A percentile compares a stretch with the other conserved stretches of the same genome.
These are phyloP conservation scores for Glomus cerebriforme DNA, from an alignment of 192 early-diverging fungal species.

Conservation along the genomic window DNA sequence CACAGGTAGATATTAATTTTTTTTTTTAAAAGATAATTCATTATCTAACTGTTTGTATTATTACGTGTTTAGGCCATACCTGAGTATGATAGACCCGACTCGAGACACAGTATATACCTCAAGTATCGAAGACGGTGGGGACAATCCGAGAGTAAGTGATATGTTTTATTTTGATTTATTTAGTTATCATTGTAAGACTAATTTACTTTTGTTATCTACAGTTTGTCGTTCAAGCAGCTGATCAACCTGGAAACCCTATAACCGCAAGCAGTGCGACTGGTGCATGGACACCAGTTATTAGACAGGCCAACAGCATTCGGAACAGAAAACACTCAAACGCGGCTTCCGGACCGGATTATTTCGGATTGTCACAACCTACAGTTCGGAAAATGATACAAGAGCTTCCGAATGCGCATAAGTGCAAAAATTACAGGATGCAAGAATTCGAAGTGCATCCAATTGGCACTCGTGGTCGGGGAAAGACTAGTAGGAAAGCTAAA, in stretches of 20 bases:
- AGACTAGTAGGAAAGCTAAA: background rate
- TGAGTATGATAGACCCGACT: conserved; percentile 65
- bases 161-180: background rate
- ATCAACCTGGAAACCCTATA: conserved; percentile 59
- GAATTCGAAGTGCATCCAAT: conserved; percentile 33
- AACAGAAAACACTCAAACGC: conserved; percentile 66
- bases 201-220: background rate
- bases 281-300: conserved; percentile 73
- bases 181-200: background rate
- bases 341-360: conserved; percentile 81
- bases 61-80: conserved; percentile 50
- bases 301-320: conserved; percentile 69
- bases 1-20: conserved; percentile 39
- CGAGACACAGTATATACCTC: conserved; percentile 65
- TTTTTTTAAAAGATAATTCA: background rate
- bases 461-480: background rate
- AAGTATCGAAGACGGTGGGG: conserved; percentile 66
- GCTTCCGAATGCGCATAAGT: conserved; percentile 65
- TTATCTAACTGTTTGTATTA: background rate
- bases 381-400: conserved; percentile 79
- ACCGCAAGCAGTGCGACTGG: conserved; percentile 68
- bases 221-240: conserved; percentile 72
- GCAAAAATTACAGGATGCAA: conserved; percentile 61
- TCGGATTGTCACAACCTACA: conserved; percentile 79
- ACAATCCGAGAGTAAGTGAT: conserved; percentile 53